phyloP scores from a whole-genome alignment of 2,329 filamentous ascomycete species.

The Arthrobotrys sphaeroides region DNA sequence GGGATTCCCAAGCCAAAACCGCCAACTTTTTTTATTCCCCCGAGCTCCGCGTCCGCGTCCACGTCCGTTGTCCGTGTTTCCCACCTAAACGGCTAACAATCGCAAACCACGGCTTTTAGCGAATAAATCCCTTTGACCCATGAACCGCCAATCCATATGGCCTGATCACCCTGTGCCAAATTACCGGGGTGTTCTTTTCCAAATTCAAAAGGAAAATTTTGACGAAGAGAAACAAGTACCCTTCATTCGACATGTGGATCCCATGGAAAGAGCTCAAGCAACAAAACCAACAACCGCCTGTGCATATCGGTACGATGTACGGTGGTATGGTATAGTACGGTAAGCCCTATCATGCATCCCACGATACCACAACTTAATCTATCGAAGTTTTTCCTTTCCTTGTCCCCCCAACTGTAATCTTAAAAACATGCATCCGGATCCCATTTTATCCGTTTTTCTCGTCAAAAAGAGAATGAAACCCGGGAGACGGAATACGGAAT shows the following conservation, averaged over 20 bases:
- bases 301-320: too few species aligned
- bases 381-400: not conserved
- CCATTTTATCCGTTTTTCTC: constrained; percentile 36
- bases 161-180: constrained; percentile 35
- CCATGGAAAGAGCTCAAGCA: not conserved
- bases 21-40: constrained; percentile 34
- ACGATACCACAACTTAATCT: too few species aligned
- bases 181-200: not conserved
- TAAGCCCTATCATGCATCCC: constrained; percentile 5
- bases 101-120: constrained; percentile 7
- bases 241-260: too few species aligned
- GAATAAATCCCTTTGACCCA: not conserved
- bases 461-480: too few species aligned
- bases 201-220: not conserved
- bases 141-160: constrained; percentile 27
- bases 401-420: constrained; percentile 27
- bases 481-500: constrained; percentile 10
- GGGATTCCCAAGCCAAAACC: not conserved
- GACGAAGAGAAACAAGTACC: too few species aligned
- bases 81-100: not conserved
- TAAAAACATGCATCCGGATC: constrained; percentile 38
- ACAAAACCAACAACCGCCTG: not conserved
- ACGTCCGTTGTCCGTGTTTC: too few species aligned
- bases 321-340: too few species aligned
- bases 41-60: constrained; percentile 39